Evolutionary conservation across 2,329 filamentous ascomycete genomes (phyloP).

Genomic region (Fusarium nurragi): DNA sequence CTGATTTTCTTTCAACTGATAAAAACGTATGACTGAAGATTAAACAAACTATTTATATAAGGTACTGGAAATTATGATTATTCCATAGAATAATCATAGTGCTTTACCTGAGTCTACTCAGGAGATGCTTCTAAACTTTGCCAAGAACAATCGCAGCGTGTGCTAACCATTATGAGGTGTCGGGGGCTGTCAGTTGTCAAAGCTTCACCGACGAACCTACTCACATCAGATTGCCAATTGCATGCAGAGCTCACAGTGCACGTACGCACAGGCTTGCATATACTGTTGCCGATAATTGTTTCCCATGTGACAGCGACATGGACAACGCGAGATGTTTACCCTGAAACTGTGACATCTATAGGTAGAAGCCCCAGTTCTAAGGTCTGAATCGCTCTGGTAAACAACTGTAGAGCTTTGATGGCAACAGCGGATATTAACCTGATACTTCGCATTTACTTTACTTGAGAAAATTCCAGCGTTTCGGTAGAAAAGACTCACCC

Average conservation of each 20-base stretch:
- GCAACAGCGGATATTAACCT: no score
- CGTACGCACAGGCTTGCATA: not conserved
- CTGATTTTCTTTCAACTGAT: not conserved
- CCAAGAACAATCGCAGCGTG: conserved; percentile 1
- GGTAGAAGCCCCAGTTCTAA: no score
- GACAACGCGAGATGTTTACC: not conserved
- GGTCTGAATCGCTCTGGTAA: no score
- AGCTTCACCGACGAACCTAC: no score
- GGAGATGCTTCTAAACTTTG: not conserved
- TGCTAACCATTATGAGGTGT: not conserved
- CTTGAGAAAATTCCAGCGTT: not conserved
- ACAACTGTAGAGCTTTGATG: no score
- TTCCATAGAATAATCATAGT: not conserved
- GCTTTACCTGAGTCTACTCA: no score
- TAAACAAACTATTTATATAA: not conserved
- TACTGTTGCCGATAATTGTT: conserved; percentile 20
- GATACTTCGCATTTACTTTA: no score
- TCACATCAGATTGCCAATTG: conserved; percentile 23
- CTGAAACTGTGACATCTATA: conserved; percentile 4
- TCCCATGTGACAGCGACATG: conserved; percentile 29
- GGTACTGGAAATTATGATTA: not conserved
- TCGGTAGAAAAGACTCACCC: not conserved
- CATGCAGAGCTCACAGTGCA: not conserved
- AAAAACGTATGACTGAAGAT: not conserved
- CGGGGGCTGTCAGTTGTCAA: no score